phyloP scores from a whole-genome alignment of 140 eudicot genomes.

The Bidens hawaiensis region DNA sequence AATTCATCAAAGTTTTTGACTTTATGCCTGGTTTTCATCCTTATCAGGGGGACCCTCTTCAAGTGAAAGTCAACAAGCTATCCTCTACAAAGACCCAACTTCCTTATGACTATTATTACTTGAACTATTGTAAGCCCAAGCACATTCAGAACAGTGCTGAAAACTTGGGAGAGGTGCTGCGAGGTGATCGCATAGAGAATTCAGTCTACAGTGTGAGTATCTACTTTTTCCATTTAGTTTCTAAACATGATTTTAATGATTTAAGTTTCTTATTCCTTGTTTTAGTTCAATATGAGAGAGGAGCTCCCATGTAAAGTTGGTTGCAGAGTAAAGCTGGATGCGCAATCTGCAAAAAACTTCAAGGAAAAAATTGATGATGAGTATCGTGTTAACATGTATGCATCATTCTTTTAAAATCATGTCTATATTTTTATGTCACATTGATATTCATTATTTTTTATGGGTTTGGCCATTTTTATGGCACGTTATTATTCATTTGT shows the following conservation, averaged over 20 bases:
- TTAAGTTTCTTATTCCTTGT: neutral
- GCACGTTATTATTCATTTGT: neutral
- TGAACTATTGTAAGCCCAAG: constrained; percentile 73
- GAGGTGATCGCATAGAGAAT: constrained; percentile 93
- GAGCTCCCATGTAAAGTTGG: constrained; percentile 70
- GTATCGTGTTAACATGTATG: constrained; percentile 78
- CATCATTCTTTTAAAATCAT: neutral
- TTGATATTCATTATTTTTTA: neutral
- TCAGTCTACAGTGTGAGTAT: constrained; percentile 59
- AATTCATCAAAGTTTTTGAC: too few relatives aligned
- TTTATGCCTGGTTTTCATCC: constrained; percentile 4
- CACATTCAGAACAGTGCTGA: constrained; percentile 70
- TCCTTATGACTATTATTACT: constrained; percentile 87
- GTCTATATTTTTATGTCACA: neutral
- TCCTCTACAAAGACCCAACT: constrained; percentile 90
- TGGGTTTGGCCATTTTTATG: neutral
- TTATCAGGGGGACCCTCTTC: constrained; percentile 74
- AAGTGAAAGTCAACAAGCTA: constrained; percentile 89
- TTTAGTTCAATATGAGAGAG: constrained; percentile 63
- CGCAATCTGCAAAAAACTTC: constrained; percentile 68
- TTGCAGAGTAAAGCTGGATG: constrained; percentile 54
- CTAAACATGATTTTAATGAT: neutral
- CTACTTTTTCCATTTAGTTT: neutral
- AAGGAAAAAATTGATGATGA: constrained; percentile 90
- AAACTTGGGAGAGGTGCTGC: constrained; percentile 86